Conservation (phyloP, 768 basidiomycete species). For the Mycena kentingensis region DNA sequence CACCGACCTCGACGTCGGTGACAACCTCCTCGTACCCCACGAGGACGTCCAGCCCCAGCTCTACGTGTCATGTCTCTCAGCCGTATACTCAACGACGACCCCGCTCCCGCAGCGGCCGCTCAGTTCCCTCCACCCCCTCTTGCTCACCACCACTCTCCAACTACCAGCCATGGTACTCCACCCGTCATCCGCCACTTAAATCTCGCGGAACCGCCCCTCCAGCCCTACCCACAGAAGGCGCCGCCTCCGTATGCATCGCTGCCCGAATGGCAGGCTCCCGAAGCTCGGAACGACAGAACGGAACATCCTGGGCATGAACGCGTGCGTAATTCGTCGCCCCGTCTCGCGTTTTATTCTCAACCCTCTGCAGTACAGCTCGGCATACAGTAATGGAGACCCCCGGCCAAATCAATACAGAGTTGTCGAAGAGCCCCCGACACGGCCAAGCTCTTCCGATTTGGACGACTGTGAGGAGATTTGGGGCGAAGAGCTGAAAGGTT, state of each 20-base stretch:
- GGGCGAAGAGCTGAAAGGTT: conserved; percentile 67
- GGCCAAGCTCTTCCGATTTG: conserved; percentile 70
- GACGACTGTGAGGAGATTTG: conserved; percentile 82
- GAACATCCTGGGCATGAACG: conserved; percentile 54
- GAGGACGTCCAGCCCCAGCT: conserved; percentile 26
- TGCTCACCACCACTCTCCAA: conserved; percentile 26
- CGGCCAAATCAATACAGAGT: conserved; percentile 32
- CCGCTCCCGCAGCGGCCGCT: conserved; percentile 41
- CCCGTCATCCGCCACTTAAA: conserved; percentile 1
- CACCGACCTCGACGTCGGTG: conserved; percentile 19
- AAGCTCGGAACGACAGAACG: conserved; percentile 46
- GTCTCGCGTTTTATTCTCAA: conserved; percentile 4
- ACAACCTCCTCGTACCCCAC: conserved; percentile 38
- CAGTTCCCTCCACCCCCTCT: conserved; percentile 36
- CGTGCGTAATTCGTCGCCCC: conserved; percentile 52
- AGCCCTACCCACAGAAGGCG: conserved; percentile 10
- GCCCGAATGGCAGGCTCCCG: conserved; percentile 13
- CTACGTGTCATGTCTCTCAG: conserved; percentile 66
- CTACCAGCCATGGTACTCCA: conserved; percentile 11
- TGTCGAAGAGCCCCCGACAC: conserved; percentile 42
- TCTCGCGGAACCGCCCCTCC: conserved; percentile 9
- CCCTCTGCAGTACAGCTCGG: conserved; percentile 4
- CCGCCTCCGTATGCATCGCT: conserved; percentile 8
- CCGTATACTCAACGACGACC: conserved; percentile 78
- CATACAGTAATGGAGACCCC: conserved; percentile 12